Percentiles rank a stretch among this genome's conserved stretches.
Conservation (phyloP, 2,329 filamentous ascomycete genomes). For the Aspergillus pseudoglaucus region DNA sequence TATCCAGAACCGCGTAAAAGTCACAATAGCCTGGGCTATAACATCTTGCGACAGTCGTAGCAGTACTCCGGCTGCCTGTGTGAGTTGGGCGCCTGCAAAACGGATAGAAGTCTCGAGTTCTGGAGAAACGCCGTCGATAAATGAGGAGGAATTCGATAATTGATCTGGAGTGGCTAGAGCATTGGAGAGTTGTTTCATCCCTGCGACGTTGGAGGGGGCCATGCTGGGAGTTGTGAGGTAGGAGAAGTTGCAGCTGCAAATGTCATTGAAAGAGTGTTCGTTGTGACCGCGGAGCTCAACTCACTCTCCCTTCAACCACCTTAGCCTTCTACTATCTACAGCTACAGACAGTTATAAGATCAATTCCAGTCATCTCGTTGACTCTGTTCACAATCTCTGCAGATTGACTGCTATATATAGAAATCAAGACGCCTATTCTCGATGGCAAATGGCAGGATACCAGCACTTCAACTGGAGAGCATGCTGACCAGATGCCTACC, state of each 20-base stretch:
- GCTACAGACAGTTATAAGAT: neutral
- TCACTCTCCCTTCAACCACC: neutral
- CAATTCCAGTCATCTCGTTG: neutral
- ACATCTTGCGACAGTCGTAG: slow-evolving; percentile 78
- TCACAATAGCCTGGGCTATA: slow-evolving; percentile 75
- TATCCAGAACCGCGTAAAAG: slow-evolving; percentile 76
- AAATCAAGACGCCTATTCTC: neutral
- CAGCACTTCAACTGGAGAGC: neutral
- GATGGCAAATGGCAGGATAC: neutral
- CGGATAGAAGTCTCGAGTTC: slow-evolving; percentile 40
- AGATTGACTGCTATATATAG: too few species aligned
- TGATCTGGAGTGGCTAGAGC: slow-evolving; percentile 41
- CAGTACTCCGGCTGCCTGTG: slow-evolving; percentile 54
- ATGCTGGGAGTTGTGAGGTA: slow-evolving; percentile 10
- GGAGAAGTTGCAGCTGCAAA: neutral
- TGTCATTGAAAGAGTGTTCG: neutral
- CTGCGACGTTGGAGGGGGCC: slow-evolving; percentile 19
- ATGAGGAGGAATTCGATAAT: slow-evolving; percentile 38
- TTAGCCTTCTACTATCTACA: neutral
- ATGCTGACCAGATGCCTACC: neutral
- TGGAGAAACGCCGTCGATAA: slow-evolving; percentile 36
- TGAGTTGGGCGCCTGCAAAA: slow-evolving; percentile 40
- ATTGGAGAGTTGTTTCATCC: slow-evolving; percentile 37
- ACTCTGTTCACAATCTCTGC: neutral
- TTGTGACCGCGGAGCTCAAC: neutral